These are phyloP conservation scores for Protea cynaroides DNA, from an alignment of 164 flowering plant species.

Conservation along the genomic window DNA sequence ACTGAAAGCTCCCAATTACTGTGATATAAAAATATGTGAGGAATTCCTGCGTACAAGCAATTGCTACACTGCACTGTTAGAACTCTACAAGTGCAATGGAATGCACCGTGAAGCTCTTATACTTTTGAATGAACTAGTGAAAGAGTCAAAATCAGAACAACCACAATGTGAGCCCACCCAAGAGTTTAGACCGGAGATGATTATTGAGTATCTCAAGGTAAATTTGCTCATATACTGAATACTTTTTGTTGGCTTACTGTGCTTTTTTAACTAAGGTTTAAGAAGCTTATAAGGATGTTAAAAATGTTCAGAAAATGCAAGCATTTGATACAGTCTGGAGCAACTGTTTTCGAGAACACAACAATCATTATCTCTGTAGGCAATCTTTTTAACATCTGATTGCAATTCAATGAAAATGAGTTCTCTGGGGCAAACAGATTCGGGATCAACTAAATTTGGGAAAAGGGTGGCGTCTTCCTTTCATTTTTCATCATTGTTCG, in stretches of 20 bases:
- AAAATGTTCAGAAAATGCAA: no score
- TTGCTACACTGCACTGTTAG: conserved; percentile 53
- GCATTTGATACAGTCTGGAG: no score
- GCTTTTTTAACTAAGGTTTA: no score
- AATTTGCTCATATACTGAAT: neutral
- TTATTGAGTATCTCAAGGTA: conserved; percentile 96
- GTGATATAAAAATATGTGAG: conserved; percentile 84
- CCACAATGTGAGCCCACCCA: conserved; percentile 36
- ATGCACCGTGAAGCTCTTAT: conserved; percentile 96
- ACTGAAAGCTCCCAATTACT: conserved; percentile 78
- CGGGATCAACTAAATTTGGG: no score
- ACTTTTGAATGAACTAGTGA: conserved; percentile 66
- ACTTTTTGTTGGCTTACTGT: neutral
- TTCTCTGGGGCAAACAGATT: no score
- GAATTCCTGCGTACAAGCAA: conserved; percentile 69
- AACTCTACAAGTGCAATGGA: conserved; percentile 74
- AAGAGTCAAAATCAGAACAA: conserved; percentile 64
- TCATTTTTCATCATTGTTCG: no score
- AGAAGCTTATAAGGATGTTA: no score
- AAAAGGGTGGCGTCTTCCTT: no score
- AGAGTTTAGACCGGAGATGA: conserved; percentile 71
- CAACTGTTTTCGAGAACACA: no score
- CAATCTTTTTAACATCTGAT: no score
- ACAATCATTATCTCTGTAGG: no score
- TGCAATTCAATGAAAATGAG: no score